Evolutionary conservation across 129 eudicot species (phyloP).

Genomic region (Artemisia annua): DNA sequence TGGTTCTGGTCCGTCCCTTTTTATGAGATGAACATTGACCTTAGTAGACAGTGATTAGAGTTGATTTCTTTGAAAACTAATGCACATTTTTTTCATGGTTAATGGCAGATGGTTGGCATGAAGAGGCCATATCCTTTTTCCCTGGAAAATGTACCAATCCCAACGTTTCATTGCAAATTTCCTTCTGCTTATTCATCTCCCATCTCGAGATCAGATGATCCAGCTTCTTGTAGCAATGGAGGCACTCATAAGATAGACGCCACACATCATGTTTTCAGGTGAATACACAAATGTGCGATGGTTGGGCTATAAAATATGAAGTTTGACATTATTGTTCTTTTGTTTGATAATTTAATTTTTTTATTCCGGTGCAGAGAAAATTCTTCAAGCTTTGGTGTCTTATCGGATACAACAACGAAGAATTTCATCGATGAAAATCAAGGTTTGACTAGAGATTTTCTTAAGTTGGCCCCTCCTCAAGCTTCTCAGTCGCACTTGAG

Average conservation of each 20-base stretch:
- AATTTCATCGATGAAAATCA: constrained; percentile 40
- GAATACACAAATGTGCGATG: constrained; percentile 6
- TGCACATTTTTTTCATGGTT: constrained; percentile 9
- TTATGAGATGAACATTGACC: not conserved
- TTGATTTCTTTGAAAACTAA: constrained; percentile 7
- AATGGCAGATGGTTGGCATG: constrained; percentile 64
- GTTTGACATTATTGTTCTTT: constrained; percentile 10
- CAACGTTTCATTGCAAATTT: constrained; percentile 53
- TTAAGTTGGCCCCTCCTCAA: constrained; percentile 72
- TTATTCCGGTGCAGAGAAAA: constrained; percentile 46
- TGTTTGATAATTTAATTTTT: constrained; percentile 16
- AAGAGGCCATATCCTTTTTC: constrained; percentile 77
- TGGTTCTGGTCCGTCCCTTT: no score
- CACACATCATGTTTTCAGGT: constrained; percentile 46
- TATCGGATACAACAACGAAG: constrained; percentile 39
- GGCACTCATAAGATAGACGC: constrained; percentile 35
- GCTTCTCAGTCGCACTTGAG: constrained; percentile 18
- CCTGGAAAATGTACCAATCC: constrained; percentile 55
- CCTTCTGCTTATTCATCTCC: constrained; percentile 38
- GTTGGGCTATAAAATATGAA: not conserved
- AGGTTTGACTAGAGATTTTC: constrained; percentile 60
- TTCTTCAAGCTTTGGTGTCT: constrained; percentile 42
- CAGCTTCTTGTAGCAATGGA: constrained; percentile 55
- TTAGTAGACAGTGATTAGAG: constrained; percentile 11
- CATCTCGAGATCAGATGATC: constrained; percentile 47